phyloP scores from a whole-genome alignment of 2,329 filamentous ascomycete species.

The Paecilomyces fulvus region DNA sequence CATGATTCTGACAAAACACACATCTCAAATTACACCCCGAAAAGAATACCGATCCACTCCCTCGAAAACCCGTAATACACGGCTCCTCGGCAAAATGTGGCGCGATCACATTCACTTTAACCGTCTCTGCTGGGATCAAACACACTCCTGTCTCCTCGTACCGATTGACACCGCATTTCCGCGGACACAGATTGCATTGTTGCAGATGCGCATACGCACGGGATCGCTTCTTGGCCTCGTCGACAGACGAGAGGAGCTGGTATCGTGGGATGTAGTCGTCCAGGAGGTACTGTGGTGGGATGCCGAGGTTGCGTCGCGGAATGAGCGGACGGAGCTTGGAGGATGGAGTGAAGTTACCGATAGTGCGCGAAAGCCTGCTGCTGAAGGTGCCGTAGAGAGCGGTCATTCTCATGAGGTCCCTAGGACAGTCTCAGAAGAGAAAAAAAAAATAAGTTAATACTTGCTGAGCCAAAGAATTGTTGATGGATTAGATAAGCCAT shows the following conservation, averaged over 20 bases:
- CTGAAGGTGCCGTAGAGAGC: background rate
- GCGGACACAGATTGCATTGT: constrained; percentile 74
- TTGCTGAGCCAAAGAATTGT: background rate
- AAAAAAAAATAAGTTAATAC: background rate
- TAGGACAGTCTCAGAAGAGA: background rate
- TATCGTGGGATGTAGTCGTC: constrained; percentile 68
- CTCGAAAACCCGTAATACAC: constrained; percentile 73
- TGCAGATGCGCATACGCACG: constrained; percentile 64
- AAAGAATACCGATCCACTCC: constrained; percentile 75
- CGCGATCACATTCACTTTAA: constrained; percentile 75
- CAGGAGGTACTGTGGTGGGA: constrained; percentile 60
- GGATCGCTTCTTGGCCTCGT: constrained; percentile 65
- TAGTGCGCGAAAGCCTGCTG: background rate
- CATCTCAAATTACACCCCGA: constrained; percentile 68
- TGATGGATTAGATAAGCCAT: constrained; percentile 13
- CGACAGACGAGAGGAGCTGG: constrained; percentile 56
- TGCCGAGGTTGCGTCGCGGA: constrained; percentile 33
- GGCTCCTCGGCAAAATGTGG: constrained; percentile 81
- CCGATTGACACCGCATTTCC: constrained; percentile 70
- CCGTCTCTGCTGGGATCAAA: constrained; percentile 62
- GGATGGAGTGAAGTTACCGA: background rate
- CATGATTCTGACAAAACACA: constrained; percentile 67
- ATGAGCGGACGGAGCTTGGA: background rate
- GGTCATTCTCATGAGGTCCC: background rate
- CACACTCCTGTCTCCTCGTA: constrained; percentile 71